Conservation (phyloP, 805 yeast genomes). For the Wickerhamiella musiphila region DNA sequence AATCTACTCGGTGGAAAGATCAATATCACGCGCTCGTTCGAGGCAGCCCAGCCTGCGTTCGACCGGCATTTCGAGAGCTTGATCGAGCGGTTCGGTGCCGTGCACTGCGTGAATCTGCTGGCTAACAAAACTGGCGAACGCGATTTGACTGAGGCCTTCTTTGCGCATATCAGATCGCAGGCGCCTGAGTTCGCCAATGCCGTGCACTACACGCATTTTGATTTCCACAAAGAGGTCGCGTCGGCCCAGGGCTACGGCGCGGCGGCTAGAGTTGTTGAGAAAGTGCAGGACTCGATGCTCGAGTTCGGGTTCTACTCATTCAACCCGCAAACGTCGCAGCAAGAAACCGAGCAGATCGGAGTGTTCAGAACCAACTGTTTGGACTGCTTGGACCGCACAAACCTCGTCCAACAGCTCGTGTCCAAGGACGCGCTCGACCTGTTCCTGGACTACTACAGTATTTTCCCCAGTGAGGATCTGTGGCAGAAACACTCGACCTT, state of each 20-base stretch:
- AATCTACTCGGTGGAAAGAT: conserved; percentile 83
- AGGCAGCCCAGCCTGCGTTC: conserved; percentile 85
- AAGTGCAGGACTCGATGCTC: conserved; percentile 46
- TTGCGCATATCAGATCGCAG: conserved; percentile 35
- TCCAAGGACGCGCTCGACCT: conserved; percentile 47
- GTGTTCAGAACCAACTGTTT: conserved; percentile 85
- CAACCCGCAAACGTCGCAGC: conserved; percentile 36
- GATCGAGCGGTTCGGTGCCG: conserved; percentile 62
- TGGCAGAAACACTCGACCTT: conserved; percentile 62
- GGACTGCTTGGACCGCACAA: conserved; percentile 90
- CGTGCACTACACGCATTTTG: conserved; percentile 63
- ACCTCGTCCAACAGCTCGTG: conserved; percentile 60
- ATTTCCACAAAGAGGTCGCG: conserved; percentile 87
- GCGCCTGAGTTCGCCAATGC: conserved; percentile 15
- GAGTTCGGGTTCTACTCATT: conserved; percentile 72
- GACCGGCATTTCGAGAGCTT: conserved; percentile 61
- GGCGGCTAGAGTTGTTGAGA: conserved; percentile 50
- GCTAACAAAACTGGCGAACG: conserved; percentile 68
- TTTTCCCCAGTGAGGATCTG: conserved; percentile 32
- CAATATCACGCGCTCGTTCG: conserved; percentile 69
- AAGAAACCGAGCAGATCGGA: conserved; percentile 67
- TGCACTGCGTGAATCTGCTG: conserved; percentile 74
- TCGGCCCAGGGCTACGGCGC: conserved; percentile 67
- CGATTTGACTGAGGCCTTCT: conserved; percentile 51
- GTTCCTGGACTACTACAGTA: conserved; percentile 29